Conservation (phyloP, 2,329 filamentous ascomycete species). For the Aureobasidium uvarum region DNA sequence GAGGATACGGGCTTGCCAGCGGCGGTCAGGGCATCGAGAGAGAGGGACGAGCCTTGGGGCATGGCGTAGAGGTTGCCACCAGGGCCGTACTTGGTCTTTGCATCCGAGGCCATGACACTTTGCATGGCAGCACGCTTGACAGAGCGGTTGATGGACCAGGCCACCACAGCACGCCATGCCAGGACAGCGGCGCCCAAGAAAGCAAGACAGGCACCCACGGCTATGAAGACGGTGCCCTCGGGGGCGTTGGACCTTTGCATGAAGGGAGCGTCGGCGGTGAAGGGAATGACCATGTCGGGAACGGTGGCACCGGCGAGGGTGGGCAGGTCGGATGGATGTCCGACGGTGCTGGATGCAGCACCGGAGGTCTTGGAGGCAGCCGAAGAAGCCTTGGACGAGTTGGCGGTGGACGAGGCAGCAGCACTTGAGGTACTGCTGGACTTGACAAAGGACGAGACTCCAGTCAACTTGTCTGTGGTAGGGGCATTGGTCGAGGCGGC, state of each 20-base stretch:
- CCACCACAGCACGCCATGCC: constrained; percentile 82
- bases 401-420: background rate
- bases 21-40: constrained; percentile 29
- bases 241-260: constrained; percentile 85
- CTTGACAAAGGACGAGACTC: constrained; percentile 15
- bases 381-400: background rate
- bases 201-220: constrained; percentile 82
- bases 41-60: constrained; percentile 47
- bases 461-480: constrained; percentile 14
- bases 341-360: background rate
- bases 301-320: constrained; percentile 58
- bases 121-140: constrained; percentile 81
- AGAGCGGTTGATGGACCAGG: constrained; percentile 86
- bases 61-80: constrained; percentile 64
- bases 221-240: constrained; percentile 95
- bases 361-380: background rate
- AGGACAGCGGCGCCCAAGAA: constrained; percentile 79
- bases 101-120: constrained; percentile 62
- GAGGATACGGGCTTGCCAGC: constrained; percentile 16
- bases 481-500: background rate
- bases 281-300: constrained; percentile 73
- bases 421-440: background rate
- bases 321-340: constrained; percentile 47
- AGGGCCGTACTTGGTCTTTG: constrained; percentile 58
- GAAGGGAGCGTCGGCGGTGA: constrained; percentile 80